phyloP scores from a whole-genome alignment of 371 early-diverging fungal genomes.

The Actinomortierella ambigua region DNA sequence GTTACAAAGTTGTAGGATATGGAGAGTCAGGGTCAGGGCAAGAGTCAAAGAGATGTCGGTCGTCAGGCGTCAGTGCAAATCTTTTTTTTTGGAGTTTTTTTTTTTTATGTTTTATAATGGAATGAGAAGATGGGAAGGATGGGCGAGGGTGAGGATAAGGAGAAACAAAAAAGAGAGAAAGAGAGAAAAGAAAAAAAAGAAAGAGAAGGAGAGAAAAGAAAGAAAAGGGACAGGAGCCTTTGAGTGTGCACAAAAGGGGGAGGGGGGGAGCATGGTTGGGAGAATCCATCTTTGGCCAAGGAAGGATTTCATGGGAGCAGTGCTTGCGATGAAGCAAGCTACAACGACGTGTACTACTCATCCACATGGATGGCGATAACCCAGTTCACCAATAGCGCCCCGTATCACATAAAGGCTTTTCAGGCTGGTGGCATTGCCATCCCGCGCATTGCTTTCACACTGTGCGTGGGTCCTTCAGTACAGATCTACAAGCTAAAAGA shows the following conservation, averaged over 20 bases:
- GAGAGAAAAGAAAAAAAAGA: slow-evolving; percentile 2
- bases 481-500: too few relatives aligned
- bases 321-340: slow-evolving; percentile 12
- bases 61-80: too few relatives aligned
- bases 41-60: neutral
- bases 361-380: slow-evolving; percentile 5
- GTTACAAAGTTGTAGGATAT: slow-evolving; percentile 1
- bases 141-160: slow-evolving; percentile 4
- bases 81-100: too few relatives aligned
- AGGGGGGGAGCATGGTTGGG: neutral
- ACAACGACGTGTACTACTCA: slow-evolving; percentile 4
- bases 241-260: neutral
- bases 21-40: neutral
- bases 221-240: neutral
- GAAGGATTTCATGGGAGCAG: neutral
- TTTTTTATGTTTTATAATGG: neutral
- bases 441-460: too few relatives aligned
- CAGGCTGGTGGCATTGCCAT: too few relatives aligned
- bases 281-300: neutral
- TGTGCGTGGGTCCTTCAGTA: too few relatives aligned
- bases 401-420: too few relatives aligned
- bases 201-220: slow-evolving; percentile 1
- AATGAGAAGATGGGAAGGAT: slow-evolving; percentile 2
- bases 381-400: too few relatives aligned
- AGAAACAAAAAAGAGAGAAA: slow-evolving; percentile 3